phyloP scores from a whole-genome alignment of 331 rosid species.

The Malus hybrid region DNA sequence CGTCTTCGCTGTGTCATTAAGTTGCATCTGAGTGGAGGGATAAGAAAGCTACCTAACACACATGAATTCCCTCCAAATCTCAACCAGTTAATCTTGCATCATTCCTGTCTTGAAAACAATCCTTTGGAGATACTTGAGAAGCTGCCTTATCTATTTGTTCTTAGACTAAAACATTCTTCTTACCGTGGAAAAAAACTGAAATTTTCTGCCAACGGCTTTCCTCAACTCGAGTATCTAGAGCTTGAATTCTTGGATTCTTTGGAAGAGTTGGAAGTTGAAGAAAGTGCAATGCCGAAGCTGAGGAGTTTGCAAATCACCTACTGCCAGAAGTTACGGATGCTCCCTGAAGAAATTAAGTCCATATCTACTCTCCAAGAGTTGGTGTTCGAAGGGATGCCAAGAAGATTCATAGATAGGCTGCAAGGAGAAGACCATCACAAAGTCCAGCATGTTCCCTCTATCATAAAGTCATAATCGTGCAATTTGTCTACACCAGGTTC shows the following conservation, averaged over 20 bases:
- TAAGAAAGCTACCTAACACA: not conserved
- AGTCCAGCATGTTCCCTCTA: constrained; percentile 8
- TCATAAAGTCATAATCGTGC: not conserved
- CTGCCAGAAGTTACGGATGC: not conserved
- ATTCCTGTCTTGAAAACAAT: not conserved
- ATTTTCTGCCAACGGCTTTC: not conserved
- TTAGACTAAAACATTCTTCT: not conserved
- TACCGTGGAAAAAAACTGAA: not conserved
- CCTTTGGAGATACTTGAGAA: constrained; percentile 6
- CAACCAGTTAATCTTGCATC: not conserved
- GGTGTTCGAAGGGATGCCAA: not conserved
- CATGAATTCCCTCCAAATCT: constrained; percentile 5
- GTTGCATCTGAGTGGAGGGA: not conserved
- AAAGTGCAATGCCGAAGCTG: not conserved
- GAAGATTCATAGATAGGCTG: not conserved
- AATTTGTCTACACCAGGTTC: not conserved
- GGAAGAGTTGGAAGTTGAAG: constrained; percentile 1
- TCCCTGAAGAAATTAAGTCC: not conserved
- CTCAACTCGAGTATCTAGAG: constrained; percentile 3
- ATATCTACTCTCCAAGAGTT: constrained; percentile 1
- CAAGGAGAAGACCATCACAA: constrained; percentile 4
- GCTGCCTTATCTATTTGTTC: constrained; percentile 7
- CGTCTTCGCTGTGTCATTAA: not conserved
- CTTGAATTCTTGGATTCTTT: constrained; percentile 1
- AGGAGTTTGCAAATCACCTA: not conserved